Percentiles rank a stretch among this genome's conserved stretches.
Evolutionary conservation across 768 basidiomycete species (phyloP).

Genomic region (Agaricus subrufescens): DNA sequence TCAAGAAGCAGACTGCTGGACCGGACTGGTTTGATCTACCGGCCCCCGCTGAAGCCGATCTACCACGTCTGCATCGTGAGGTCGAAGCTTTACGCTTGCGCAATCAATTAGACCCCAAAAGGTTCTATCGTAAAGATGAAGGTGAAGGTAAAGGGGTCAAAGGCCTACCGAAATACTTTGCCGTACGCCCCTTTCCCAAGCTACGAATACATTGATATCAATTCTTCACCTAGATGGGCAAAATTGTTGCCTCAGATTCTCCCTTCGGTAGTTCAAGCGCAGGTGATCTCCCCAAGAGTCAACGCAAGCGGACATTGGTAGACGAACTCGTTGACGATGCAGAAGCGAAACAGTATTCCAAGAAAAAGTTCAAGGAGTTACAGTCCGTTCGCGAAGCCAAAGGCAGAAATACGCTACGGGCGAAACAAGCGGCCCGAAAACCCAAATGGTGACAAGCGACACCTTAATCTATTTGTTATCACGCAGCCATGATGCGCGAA

Average conservation of each 20-base stretch:
- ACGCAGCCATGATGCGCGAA: background rate
- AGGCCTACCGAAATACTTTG: constrained; percentile 84
- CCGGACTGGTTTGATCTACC: constrained; percentile 87
- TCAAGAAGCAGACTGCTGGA: constrained; percentile 70
- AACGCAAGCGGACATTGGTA: constrained; percentile 78
- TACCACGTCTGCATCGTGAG: constrained; percentile 77
- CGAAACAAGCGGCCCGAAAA: constrained; percentile 57
- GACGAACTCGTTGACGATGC: constrained; percentile 89
- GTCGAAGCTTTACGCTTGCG: constrained; percentile 83
- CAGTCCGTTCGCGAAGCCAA: constrained; percentile 62
- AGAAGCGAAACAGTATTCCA: constrained; percentile 83
- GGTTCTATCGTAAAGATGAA: constrained; percentile 85
- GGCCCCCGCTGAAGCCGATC: constrained; percentile 72
- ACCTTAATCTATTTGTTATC: too few relatives aligned
- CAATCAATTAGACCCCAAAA: constrained; percentile 88
- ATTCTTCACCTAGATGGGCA: constrained; percentile 59
- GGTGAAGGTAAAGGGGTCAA: constrained; percentile 83
- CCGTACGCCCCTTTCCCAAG: constrained; percentile 44
- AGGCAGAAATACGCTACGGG: constrained; percentile 66
- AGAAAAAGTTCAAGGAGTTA: constrained; percentile 83
- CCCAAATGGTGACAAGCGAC: constrained; percentile 53
- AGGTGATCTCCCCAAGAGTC: constrained; percentile 66
- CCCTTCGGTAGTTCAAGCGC: constrained; percentile 68
- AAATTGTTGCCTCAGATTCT: constrained; percentile 61
- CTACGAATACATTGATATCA: constrained; percentile 3